A percentile compares a stretch with the other conserved stretches of the same genome.
These are phyloP conservation scores for Citrus sp. DNA, from an alignment of 345 rosid species.

Conservation along the genomic window DNA sequence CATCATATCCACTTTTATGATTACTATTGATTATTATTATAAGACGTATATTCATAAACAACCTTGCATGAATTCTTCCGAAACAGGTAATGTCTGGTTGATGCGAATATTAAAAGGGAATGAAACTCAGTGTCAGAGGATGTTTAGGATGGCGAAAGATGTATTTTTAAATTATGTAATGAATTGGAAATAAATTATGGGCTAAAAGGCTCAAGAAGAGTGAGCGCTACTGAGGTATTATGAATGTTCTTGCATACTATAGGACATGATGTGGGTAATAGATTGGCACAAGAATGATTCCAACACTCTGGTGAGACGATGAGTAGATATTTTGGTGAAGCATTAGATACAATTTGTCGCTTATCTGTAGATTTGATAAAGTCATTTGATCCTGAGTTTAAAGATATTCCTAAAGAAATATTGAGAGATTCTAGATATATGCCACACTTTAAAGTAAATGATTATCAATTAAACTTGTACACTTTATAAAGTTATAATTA, in stretches of 20 bases:
- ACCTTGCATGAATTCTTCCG: not conserved
- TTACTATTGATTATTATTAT: not conserved
- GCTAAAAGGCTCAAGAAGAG: not conserved
- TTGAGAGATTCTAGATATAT: not conserved
- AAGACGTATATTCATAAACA: not conserved
- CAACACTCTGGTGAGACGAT: too few relatives aligned
- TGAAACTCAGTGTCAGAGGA: too few relatives aligned
- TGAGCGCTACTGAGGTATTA: not conserved
- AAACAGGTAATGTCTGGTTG: too few relatives aligned
- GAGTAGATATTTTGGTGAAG: not conserved
- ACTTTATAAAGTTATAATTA: not conserved
- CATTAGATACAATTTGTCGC: not conserved
- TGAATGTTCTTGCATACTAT: not conserved
- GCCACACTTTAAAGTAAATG: not conserved
- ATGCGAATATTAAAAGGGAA: too few relatives aligned
- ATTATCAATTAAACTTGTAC: not conserved
- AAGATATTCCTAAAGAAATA: not conserved
- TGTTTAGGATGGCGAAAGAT: not conserved
- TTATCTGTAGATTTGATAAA: too few relatives aligned
- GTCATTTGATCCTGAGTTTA: not conserved
- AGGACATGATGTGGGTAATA: not conserved
- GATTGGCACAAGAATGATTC: too few relatives aligned
- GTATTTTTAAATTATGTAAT: not conserved
- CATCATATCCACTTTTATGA: not conserved
- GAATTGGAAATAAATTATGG: too few relatives aligned